Evolutionary conservation across 768 basidiomycete genomes (phyloP).

Genomic region (Mycena capillaripes): DNA sequence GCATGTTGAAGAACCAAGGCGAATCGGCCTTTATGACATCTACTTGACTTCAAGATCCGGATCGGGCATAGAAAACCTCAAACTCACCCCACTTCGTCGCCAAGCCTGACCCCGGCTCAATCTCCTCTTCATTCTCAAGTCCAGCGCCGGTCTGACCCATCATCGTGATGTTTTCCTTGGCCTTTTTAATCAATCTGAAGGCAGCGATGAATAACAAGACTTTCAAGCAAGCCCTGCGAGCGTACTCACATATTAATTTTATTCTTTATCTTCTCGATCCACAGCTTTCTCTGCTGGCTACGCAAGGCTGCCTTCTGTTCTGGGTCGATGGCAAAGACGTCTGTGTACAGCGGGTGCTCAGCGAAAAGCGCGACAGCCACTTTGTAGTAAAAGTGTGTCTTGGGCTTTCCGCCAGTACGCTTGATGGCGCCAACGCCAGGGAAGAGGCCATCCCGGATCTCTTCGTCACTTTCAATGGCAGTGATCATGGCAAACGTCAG

Average conservation of each 20-base stretch:
- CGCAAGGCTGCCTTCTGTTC: neutral
- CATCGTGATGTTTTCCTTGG: neutral
- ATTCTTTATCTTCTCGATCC: neutral
- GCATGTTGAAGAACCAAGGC: too few species aligned
- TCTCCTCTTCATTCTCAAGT: neutral
- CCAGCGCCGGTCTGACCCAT: conserved; percentile 7
- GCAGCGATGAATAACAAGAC: neutral
- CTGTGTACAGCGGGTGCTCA: neutral
- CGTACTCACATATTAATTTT: neutral
- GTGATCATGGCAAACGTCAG: conserved; percentile 3
- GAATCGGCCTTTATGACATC: neutral
- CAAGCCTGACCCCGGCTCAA: neutral
- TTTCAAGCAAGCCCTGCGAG: neutral
- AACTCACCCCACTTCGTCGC: conserved; percentile 4
- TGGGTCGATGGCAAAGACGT: too few species aligned
- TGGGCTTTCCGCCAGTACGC: conserved; percentile 1
- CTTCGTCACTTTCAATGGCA: neutral
- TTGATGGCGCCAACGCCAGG: neutral
- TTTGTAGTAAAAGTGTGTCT: neutral
- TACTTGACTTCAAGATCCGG: neutral
- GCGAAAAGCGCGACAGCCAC: neutral
- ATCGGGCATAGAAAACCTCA: neutral
- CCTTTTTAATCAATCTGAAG: neutral
- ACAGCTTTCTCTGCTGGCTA: neutral
- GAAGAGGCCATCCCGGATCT: neutral